A percentile compares a stretch with the other conserved stretches of the same genome.
phyloP scores from a whole-genome alignment of 768 basidiomycete genomes.

The Leccinellum luteum region DNA sequence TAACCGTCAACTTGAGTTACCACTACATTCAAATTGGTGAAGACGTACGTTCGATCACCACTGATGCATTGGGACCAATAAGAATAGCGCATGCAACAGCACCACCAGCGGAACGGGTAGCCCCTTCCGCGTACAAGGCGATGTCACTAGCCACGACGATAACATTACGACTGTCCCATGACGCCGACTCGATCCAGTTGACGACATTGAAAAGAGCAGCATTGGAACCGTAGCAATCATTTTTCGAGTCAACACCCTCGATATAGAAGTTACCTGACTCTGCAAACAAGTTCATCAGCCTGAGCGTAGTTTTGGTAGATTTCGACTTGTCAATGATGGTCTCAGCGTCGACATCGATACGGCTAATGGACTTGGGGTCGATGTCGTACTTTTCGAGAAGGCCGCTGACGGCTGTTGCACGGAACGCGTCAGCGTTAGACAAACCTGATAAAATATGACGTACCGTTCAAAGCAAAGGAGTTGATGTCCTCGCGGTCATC shows the following conservation, averaged over 20 bases:
- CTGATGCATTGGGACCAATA: conserved; percentile 93
- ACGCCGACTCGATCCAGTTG: conserved; percentile 96
- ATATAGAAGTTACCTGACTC: conserved; percentile 93
- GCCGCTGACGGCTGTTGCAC: conserved; percentile 71
- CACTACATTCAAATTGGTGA: neutral
- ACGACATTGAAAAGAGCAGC: conserved; percentile 98
- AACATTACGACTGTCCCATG: conserved; percentile 97
- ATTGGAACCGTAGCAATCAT: conserved; percentile 98
- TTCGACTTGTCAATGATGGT: conserved; percentile 99
- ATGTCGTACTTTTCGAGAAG: conserved; percentile 93
- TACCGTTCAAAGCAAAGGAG: conserved; percentile 93
- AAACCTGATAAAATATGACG: conserved; percentile 22
- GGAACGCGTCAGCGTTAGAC: neutral
- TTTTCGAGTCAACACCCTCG: conserved; percentile 98
- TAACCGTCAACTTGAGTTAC: conserved; percentile 4
- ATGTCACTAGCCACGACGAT: conserved; percentile 97
- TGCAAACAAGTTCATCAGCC: conserved; percentile 99
- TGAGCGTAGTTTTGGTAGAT: conserved; percentile 93
- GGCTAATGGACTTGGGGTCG: conserved; percentile 94
- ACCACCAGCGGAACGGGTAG: conserved; percentile 93
- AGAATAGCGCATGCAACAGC: conserved; percentile 94
- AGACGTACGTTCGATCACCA: conserved; percentile 89
- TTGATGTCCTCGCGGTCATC: conserved; percentile 99
- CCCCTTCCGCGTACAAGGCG: conserved; percentile 95
- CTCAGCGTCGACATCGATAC: conserved; percentile 97